Base-by-base conservation (phyloP, 257 asterid species). In the Solanum bulbocastanum region DNA sequence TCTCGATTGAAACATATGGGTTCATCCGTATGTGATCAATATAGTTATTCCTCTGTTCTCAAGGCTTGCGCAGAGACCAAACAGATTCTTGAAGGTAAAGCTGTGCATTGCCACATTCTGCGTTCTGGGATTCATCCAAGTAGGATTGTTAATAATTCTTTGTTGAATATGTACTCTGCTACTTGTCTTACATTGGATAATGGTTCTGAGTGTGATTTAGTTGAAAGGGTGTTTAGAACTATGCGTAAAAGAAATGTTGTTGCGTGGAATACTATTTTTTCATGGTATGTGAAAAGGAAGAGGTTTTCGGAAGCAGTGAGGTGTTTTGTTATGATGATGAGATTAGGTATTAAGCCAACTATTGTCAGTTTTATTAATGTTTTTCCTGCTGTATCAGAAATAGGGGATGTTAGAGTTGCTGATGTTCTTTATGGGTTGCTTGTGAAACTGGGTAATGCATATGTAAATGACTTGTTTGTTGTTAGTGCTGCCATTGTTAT, bases 61-160 rank as follows among this genome's bases (percentile, higher is more conserved):
- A 96, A 96, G 91, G 99, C 98, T 39, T 96, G 98, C 37, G 96
- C 98, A 0, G 95, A 93, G 85, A 92, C 95, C 58, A 94, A 89
- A 92, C 93, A 75, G 89, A 85, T 94, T 82, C 87, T 83, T 72
- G 72, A 91, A 23, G 99, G 99, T 35, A 96, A 94, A 91, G 94
- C 98, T 22, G 88, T 96, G 79, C 99, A 96, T 82, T 88, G 94
- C 89, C 99, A 96, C 76, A 68, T 95, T 56, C 65, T 96, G 86
- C 92, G 99, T 72, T 94, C 94, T 49, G 88, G 89, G 73, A 88
- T 90, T 44, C 87, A 91, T 84, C 93, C 96, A 14, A 92, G 99
- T 89, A 93, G 92, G 89, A 95, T 96, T 87, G 98, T 96, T 15
- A 88, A 89, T 87, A 96, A 95, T 91, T 95, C 98, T 62, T 89